Evolutionary conservation across 2,329 filamentous ascomycete genomes (phyloP), one percentile per base, ranked within the genome.

Genomic region (Coniochaeta hoffmannii): DNA sequence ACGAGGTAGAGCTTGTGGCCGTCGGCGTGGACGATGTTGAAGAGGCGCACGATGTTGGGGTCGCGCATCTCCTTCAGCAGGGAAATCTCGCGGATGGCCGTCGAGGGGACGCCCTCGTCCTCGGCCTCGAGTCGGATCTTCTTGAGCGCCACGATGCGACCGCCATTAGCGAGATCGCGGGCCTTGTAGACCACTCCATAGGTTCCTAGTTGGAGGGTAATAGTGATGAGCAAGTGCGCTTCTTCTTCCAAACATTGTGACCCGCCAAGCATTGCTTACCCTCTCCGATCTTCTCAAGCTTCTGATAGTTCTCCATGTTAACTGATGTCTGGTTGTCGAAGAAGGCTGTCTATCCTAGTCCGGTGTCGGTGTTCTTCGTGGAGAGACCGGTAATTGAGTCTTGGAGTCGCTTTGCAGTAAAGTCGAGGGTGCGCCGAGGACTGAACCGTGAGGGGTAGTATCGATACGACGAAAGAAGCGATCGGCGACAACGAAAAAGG

Each of bases 151-250:
- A 96, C 90, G 64, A 95, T 92, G 64, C 88, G 87, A 64, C 88
- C 87, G 61, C 81, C 81, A 65, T 90, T 85, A 58, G 82, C 82
- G 59, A 94, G 85, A 69, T 95, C 90, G 62, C 86, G 83, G 57
- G 90, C 90, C 73, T 95, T 95, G 83, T 95, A 95, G 61, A 95
- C 90, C 59, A 95, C 90, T 69, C 90, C 90, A 69, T 95, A 95
- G 7, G 90, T 95, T 65, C 90, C 90, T 94, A 60, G 11, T 3
- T 17, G 55, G 12, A 4, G 22, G 11, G 11, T 17, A 53, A 36
- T 38, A n/a, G 14, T 24, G 22, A n/a, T 9, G 17, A 3, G 51
- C 26, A 35, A 15, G 32, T 17, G 54, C 19, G 15, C 17, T 31
- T n/a, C n/a, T n/a, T 22, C 54, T 26, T 36, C 11, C 22, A 15